These are phyloP conservation scores for Chaetomiaceae sp. DNA, from an alignment of 2,329 filamentous ascomycete species.

Conservation along the genomic window DNA sequence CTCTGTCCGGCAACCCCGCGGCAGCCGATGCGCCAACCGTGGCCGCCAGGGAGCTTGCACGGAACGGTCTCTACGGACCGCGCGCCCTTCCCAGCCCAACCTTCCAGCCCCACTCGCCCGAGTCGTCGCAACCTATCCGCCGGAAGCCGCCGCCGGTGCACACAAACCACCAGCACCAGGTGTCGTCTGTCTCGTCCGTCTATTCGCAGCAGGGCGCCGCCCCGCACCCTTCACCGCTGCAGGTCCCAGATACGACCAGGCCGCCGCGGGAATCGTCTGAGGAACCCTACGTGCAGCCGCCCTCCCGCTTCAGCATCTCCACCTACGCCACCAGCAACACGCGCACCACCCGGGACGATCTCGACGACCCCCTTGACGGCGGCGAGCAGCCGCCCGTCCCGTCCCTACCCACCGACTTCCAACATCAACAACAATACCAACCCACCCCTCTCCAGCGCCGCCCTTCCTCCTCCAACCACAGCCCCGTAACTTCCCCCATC, in stretches of 20 bases:
- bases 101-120: conserved; percentile 14
- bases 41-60: conserved; percentile 22
- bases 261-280: conserved; percentile 11
- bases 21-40: conserved; percentile 18
- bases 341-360: conserved; percentile 35
- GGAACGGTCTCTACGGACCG: conserved; percentile 13
- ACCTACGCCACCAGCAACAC: conserved; percentile 52
- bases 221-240: conserved; percentile 18
- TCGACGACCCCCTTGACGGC: conserved; percentile 27
- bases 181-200: conserved; percentile 27
- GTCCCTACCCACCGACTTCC: conserved; percentile 28
- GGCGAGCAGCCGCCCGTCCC: conserved; percentile 32
- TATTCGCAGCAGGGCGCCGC: conserved; percentile 27
- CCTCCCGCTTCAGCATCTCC: conserved; percentile 58
- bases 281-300: conserved; percentile 44
- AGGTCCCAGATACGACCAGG: conserved; percentile 11
- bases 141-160: conserved; percentile 24
- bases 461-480: conserved; percentile 23
- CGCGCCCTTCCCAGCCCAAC: conserved; percentile 12
- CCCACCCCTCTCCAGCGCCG: conserved; percentile 28
- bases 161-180: conserved; percentile 25
- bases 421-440: conserved; percentile 27
- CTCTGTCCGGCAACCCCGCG: conserved; percentile 29
- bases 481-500: conserved; percentile 31
- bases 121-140: conserved; percentile 15